Evolutionary conservation across 2,329 filamentous ascomycete genomes (phyloP).

Genomic region (Phialophora chinensis): DNA sequence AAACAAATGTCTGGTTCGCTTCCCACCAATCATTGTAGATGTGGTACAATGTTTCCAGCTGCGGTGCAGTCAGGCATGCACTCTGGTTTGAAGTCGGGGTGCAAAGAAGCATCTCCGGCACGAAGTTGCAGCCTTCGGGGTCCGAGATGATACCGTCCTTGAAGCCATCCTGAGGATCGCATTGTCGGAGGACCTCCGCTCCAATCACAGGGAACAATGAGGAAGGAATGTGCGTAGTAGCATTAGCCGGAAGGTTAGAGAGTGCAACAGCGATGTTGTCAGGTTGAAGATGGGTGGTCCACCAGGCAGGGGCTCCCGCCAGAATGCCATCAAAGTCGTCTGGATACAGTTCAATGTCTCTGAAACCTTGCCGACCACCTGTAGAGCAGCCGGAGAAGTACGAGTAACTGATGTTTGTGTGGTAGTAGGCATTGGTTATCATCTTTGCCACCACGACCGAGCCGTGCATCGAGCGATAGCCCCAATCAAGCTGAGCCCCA

Average conservation of each 20-base stretch:
- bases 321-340: constrained; percentile 17
- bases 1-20: background rate
- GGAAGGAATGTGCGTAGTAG: constrained; percentile 18
- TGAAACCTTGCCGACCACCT: constrained; percentile 65
- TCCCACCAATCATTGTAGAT: background rate
- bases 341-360: constrained; percentile 46
- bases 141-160: constrained; percentile 39
- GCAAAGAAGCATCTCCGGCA: constrained; percentile 10
- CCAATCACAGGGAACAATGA: constrained; percentile 48
- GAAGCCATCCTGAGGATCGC: constrained; percentile 41
- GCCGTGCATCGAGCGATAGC: background rate
- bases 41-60: background rate
- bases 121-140: constrained; percentile 27
- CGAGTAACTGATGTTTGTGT: constrained; percentile 1
- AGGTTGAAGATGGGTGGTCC: constrained; percentile 5
- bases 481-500: background rate
- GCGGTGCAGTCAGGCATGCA: background rate
- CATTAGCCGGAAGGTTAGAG: background rate
- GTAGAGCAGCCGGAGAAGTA: constrained; percentile 67
- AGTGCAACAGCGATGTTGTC: background rate
- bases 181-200: constrained; percentile 43
- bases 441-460: background rate
- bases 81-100: background rate
- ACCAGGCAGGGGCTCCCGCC: constrained; percentile 6
- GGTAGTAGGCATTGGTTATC: background rate